Base-by-base conservation (phyloP, 2,329 filamentous ascomycete genomes). In the Colletotrichum sansevieriae region DNA sequence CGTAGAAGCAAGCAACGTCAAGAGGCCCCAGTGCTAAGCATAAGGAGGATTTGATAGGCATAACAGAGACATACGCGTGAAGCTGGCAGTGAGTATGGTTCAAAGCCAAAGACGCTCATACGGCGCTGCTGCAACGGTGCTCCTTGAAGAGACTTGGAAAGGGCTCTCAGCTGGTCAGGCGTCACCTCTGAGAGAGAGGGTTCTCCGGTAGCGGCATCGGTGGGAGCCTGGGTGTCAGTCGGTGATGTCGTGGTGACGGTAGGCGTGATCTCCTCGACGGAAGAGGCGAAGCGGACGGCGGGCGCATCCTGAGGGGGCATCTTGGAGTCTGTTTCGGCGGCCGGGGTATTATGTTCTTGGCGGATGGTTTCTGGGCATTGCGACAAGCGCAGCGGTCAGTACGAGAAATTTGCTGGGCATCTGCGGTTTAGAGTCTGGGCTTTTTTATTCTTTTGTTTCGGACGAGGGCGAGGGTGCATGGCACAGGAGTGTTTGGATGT, bases 91-190 rank as follows among this genome's bases (percentile, higher is more conserved):
- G 96, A 98, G 71, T 97, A 90, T 39, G 95, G 91, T 78, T 98
- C 95, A 76, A 95, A 98, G 49, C 92, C 90, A 80, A 94, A 97
- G 77, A 94, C 93, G 77, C 92, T 92, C 84, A 97, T 89, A 71
- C 95, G 89, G 65, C 90, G 87, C 74, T 95, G 91, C 81, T 98
- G 95, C 70, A 97, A 85, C 74, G 91, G 89, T 54, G 90, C 87
- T 71, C 89, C 89, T 72, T 94, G 91, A 29, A 97, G 83, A 25
- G 89, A 90, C 73, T 90, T 88, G 58, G 92, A 90, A 70, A 97
- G 83, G 68, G 89, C 90, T 72, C 87, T 88, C 65, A 97, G 83
- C 76, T 95, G 88, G 65, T 93, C 90, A 18, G 83, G 80, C 6
- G 84, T 84, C 56, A 84, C 80, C 70, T 83, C 81, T 56, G 78